phyloP scores from a whole-genome alignment of 352 stramenopile species.

The Thraustotheca clavata region DNA sequence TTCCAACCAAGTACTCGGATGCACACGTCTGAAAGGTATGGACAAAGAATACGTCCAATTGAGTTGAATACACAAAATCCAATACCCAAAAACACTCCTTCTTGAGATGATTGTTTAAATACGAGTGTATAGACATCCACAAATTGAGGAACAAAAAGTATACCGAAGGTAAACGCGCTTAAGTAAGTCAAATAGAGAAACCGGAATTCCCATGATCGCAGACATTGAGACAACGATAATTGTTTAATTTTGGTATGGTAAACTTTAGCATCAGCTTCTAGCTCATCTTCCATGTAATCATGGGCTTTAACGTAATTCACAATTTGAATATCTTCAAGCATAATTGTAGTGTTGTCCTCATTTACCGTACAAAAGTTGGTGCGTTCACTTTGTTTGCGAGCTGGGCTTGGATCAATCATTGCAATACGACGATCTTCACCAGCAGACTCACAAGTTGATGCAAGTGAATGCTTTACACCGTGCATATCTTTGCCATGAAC shows the following conservation, averaged over 20 bases:
- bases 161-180: constrained; percentile 48
- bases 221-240: background rate
- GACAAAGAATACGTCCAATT: background rate
- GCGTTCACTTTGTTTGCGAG: background rate
- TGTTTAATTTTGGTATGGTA: constrained; percentile 1
- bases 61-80: constrained; percentile 39
- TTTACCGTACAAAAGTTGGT: background rate
- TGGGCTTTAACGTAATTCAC: background rate
- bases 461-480: constrained; percentile 20
- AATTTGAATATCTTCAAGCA: background rate
- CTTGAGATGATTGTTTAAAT: constrained; percentile 36
- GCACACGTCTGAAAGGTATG: background rate
- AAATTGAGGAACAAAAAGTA: constrained; percentile 51
- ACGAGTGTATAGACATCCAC: constrained; percentile 49
- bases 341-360: background rate
- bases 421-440: too few species aligned
- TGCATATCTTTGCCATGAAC: constrained; percentile 50
- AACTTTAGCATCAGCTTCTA: background rate
- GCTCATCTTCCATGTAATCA: background rate
- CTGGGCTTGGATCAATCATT: background rate
- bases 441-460: too few species aligned
- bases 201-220: background rate
- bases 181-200: constrained; percentile 26
- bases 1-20: background rate
- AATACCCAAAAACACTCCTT: constrained; percentile 26